A percentile compares a stretch with the other conserved stretches of the same genome.
Evolutionary conservation across 805 yeast genomes (phyloP).

Genomic region (Yarrowia deformans): DNA sequence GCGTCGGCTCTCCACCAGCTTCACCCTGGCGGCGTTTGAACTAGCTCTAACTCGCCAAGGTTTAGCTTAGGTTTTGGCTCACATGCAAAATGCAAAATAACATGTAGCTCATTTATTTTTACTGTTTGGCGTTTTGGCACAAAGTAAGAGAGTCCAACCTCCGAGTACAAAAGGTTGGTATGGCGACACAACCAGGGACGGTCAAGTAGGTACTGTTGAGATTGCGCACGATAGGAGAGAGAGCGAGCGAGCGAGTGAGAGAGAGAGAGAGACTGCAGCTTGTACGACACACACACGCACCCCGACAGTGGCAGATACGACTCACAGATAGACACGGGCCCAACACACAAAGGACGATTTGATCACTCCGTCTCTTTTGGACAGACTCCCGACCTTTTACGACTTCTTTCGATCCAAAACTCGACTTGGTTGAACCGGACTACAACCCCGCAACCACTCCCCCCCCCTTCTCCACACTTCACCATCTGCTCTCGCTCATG

Average conservation of each 20-base stretch:
- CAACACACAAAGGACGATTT: no score
- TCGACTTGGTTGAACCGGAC: not conserved
- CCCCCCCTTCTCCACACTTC: not conserved
- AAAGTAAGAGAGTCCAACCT: constrained; percentile 20
- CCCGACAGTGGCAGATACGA: no score
- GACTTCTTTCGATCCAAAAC: no score
- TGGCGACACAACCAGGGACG: constrained; percentile 5
- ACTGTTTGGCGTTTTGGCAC: constrained; percentile 33
- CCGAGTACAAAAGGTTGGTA: constrained; percentile 21
- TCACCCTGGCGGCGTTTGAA: constrained; percentile 7
- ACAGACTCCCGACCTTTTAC: not conserved
- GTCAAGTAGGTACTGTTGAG: constrained; percentile 8
- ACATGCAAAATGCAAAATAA: constrained; percentile 23
- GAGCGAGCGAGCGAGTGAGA: not conserved
- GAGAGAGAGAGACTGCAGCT: not conserved
- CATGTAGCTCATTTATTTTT: constrained; percentile 31
- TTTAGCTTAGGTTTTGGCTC: constrained; percentile 15
- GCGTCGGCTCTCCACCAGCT: not conserved
- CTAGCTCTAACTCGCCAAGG: not conserved
- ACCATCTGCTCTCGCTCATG: not conserved
- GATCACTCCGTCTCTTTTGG: no score
- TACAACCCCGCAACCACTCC: not conserved
- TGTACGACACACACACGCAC: not conserved
- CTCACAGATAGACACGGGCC: no score
- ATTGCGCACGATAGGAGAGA: not conserved